These are phyloP conservation scores for Suillus decipiens DNA, from an alignment of 768 basidiomycete species.

Conservation along the genomic window DNA sequence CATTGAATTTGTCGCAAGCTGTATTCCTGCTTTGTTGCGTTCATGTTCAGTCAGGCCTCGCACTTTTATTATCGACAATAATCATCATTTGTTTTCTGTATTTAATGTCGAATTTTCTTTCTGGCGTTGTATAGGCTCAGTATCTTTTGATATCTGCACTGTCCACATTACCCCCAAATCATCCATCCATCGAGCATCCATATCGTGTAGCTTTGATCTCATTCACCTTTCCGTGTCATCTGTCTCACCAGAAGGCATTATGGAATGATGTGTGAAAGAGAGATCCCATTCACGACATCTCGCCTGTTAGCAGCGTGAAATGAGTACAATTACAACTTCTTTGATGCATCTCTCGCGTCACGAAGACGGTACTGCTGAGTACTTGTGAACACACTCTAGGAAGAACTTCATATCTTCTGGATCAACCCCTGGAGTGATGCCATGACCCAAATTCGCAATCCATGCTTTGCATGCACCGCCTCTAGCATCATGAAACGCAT, in stretches of 20 bases:
- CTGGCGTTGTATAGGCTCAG: conserved; percentile 33
- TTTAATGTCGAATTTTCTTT: conserved; percentile 30
- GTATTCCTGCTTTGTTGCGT: conserved; percentile 15
- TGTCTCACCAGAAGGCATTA: conserved; percentile 3
- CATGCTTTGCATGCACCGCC: conserved; percentile 63
- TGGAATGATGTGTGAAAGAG: conserved; percentile 7
- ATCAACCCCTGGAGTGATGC: conserved; percentile 94
- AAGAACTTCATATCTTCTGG: conserved; percentile 93
- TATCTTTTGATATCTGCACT: conserved; percentile 20
- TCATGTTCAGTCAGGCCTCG: conserved; percentile 14
- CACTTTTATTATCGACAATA: conserved; percentile 11
- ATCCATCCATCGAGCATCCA: conserved; percentile 9
- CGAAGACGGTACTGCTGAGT: conserved; percentile 45
- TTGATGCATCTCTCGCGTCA: not conserved
- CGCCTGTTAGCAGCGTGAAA: not conserved
- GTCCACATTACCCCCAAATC: conserved; percentile 16
- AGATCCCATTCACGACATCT: not conserved
- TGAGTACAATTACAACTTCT: not conserved
- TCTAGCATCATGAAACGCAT: conserved; percentile 62
- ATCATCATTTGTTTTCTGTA: conserved; percentile 20
- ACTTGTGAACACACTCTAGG: conserved; percentile 86
- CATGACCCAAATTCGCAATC: conserved; percentile 97
- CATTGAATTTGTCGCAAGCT: conserved; percentile 8
- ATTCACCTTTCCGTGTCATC: conserved; percentile 1
- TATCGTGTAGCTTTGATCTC: conserved; percentile 9